Percentiles rank a stretch among this genome's conserved stretches.
Conservation (phyloP, 352 stramenopile species). For the Globisporangium camurandrum region DNA sequence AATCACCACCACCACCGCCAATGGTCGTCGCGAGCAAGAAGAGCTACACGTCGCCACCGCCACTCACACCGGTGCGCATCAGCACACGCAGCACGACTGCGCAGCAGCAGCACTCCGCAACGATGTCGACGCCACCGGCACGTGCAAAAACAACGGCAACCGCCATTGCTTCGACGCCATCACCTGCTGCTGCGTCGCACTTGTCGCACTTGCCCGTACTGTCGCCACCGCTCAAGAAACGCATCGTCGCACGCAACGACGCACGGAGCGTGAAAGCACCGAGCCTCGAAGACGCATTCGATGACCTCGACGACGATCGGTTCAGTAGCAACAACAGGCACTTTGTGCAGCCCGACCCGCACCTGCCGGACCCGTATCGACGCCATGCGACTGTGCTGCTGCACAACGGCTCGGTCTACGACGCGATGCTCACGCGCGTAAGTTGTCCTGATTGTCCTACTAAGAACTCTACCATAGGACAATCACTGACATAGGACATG, state of each 20-base stretch:
- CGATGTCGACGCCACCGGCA: constrained; percentile 2
- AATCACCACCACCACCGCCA: neutral
- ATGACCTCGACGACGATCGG: constrained; percentile 4
- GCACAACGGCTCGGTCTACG: constrained; percentile 32
- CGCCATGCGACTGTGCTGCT: constrained; percentile 28
- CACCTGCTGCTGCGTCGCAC: neutral
- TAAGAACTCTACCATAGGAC: no score
- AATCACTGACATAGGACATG: no score
- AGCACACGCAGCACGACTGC: constrained; percentile 1
- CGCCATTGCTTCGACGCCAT: neutral
- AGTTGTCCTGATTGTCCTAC: no score
- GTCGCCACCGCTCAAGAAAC: constrained; percentile 46
- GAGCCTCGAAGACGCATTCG: constrained; percentile 21
- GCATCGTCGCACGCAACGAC: constrained; percentile 23
- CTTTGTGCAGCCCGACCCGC: constrained; percentile 41
- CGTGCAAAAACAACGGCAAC: neutral
- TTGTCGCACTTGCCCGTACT: constrained; percentile 20
- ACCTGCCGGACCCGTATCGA: constrained; percentile 36
- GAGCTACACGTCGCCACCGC: neutral
- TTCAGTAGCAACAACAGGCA: constrained; percentile 8
- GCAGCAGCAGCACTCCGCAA: neutral
- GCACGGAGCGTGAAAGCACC: constrained; percentile 30
- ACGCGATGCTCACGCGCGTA: constrained; percentile 61
- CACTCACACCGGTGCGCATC: no score
- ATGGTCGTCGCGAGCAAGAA: neutral